phyloP scores from a whole-genome alignment of 2,329 filamentous ascomycete genomes.

The Penicillium sp. region DNA sequence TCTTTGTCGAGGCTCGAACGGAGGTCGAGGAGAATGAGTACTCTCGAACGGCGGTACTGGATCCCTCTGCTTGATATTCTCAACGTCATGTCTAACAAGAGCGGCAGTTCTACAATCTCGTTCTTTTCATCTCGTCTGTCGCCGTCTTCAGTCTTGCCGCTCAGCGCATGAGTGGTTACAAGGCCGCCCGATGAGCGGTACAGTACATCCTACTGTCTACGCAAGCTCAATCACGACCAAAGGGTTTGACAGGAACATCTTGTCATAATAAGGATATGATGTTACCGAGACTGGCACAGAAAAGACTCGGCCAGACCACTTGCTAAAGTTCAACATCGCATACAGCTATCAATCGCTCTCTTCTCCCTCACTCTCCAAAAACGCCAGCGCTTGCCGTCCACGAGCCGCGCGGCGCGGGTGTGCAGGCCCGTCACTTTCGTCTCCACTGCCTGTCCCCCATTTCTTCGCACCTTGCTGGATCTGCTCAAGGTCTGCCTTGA shows the following conservation, averaged over 20 bases:
- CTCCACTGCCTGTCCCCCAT: conserved; percentile 68
- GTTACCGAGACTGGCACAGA: neutral
- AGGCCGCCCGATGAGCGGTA: conserved; percentile 43
- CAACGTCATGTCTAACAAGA: conserved; percentile 18
- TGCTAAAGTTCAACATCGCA: neutral
- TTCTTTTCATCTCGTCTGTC: conserved; percentile 95
- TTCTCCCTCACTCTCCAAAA: conserved; percentile 73
- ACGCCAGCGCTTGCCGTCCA: conserved; percentile 57
- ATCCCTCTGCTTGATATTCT: conserved; percentile 4
- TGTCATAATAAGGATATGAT: conserved; percentile 16
- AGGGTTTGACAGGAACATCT: conserved; percentile 13
- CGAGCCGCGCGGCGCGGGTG: conserved; percentile 48
- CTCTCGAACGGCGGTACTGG: conserved; percentile 83
- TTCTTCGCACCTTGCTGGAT: conserved; percentile 80
- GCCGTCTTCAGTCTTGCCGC: conserved; percentile 92
- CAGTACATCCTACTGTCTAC: neutral
- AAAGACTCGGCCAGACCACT: neutral
- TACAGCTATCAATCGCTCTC: conserved; percentile 55
- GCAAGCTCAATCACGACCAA: neutral
- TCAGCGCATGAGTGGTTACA: conserved; percentile 72
- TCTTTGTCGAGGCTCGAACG: conserved; percentile 92
- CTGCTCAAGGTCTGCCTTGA: conserved; percentile 81
- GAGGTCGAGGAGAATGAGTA: conserved; percentile 95
- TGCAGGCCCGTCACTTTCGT: conserved; percentile 47
- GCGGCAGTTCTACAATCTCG: conserved; percentile 86